A percentile compares a stretch with the other conserved stretches of the same genome.
Conservation (phyloP, 768 basidiomycete species). For the Leccinellum rugosiceps region DNA sequence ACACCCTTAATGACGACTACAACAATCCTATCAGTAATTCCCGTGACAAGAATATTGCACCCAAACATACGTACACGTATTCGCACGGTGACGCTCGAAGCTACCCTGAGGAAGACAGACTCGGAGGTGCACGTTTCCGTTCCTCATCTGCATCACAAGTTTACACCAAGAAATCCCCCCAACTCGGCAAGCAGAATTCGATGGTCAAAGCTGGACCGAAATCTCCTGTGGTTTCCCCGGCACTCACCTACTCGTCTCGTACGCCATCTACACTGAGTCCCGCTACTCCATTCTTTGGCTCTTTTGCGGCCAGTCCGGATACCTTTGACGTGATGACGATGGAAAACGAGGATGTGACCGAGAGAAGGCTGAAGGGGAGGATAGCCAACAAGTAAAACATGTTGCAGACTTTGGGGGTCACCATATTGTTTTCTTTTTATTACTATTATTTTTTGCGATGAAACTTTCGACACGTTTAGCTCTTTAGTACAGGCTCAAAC, state of each 20-base stretch:
- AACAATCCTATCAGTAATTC: constrained; percentile 20
- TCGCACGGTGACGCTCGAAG: constrained; percentile 16
- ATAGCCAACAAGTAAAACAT: constrained; percentile 13
- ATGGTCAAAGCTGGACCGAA: constrained; percentile 30
- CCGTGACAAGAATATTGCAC: constrained; percentile 13
- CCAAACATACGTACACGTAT: constrained; percentile 23
- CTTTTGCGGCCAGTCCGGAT: constrained; percentile 39
- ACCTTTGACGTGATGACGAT: constrained; percentile 27
- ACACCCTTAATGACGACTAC: constrained; percentile 20
- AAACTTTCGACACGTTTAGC: constrained; percentile 5
- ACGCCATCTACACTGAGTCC: constrained; percentile 68
- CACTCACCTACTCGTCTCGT: constrained; percentile 63
- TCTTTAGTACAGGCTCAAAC: too few species aligned
- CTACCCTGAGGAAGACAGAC: constrained; percentile 2
- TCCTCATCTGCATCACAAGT: constrained; percentile 10
- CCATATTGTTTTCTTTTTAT: not conserved
- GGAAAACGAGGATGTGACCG: constrained; percentile 21
- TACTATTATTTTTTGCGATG: constrained; percentile 3
- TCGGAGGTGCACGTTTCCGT: constrained; percentile 4
- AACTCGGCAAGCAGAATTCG: constrained; percentile 12
- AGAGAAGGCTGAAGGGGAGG: constrained; percentile 25
- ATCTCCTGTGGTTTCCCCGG: constrained; percentile 60
- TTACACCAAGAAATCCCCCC: constrained; percentile 13
- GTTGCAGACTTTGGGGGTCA: not conserved
- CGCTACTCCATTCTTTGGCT: constrained; percentile 67